Evolutionary conservation across 2,329 filamentous ascomycete species (phyloP).

Genomic region (Pleomassaria siparia): DNA sequence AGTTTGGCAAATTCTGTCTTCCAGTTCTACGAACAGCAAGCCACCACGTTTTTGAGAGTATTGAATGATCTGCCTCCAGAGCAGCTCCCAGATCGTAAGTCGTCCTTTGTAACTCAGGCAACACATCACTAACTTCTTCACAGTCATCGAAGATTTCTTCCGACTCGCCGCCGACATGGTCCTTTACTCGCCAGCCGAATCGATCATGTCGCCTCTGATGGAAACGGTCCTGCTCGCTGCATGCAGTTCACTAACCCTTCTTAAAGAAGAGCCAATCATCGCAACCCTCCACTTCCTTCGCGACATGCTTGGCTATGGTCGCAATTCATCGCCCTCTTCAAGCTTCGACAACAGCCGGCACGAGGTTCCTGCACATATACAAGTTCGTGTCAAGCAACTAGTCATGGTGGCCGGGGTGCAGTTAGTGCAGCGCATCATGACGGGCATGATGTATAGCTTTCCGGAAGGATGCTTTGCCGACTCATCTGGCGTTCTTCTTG

Average conservation of each 20-base stretch:
- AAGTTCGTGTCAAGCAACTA: constrained; percentile 71
- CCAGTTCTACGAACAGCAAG: constrained; percentile 91
- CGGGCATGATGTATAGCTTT: constrained; percentile 99
- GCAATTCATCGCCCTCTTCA: constrained; percentile 65
- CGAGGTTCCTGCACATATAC: constrained; percentile 68
- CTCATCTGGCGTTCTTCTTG: constrained; percentile 86
- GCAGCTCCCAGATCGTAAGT: constrained; percentile 70
- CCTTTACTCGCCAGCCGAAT: constrained; percentile 84
- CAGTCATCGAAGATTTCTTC: constrained; percentile 95
- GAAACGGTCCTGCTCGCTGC: constrained; percentile 84
- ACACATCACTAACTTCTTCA: neutral
- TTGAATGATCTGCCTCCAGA: constrained; percentile 79
- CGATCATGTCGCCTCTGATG: constrained; percentile 78
- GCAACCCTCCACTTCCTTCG: constrained; percentile 90
- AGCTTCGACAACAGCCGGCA: constrained; percentile 62
- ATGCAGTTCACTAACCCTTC: constrained; percentile 79
- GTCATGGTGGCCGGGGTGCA: constrained; percentile 70
- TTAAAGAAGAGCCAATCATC: constrained; percentile 88
- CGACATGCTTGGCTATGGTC: constrained; percentile 86
- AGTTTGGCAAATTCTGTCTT: constrained; percentile 87
- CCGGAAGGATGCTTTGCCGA: constrained; percentile 94
- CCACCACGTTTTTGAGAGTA: constrained; percentile 83
- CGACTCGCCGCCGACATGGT: constrained; percentile 87
- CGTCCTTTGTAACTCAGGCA: neutral
- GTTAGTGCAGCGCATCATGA: constrained; percentile 85